Percentiles rank a stretch among this genome's conserved stretches.
Evolutionary conservation across 441 rosid genomes (phyloP).

Genomic region (Adansonia gregorii): DNA sequence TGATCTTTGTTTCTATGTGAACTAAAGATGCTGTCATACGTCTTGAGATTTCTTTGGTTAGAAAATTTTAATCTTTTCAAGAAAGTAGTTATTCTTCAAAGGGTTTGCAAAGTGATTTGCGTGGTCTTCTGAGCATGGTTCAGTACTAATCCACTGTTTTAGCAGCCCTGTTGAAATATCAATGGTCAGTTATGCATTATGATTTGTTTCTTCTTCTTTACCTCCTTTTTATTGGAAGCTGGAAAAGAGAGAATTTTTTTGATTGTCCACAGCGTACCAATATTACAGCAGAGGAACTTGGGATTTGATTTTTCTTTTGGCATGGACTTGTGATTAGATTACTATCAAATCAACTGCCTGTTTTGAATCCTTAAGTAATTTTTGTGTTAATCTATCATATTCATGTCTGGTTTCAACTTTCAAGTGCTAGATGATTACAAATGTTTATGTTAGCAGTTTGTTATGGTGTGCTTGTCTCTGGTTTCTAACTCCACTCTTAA

Average conservation of each 20-base stretch:
- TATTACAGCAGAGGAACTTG: not conserved
- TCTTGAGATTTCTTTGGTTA: not conserved
- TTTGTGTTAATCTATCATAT: not conserved
- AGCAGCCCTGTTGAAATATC: not conserved
- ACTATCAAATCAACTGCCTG: not conserved
- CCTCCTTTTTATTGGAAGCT: not conserved
- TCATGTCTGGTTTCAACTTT: not conserved
- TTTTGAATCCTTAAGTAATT: constrained; percentile 1
- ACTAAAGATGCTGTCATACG: not conserved
- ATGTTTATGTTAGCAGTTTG: not conserved
- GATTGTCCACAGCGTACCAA: not conserved
- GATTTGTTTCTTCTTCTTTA: not conserved
- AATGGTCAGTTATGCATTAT: not conserved
- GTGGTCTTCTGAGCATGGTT: not conserved
- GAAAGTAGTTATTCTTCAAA: not conserved
- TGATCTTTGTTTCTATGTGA: not conserved
- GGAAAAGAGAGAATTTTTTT: no score
- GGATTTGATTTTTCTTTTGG: not conserved
- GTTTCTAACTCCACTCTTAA: not conserved
- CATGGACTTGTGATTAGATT: not conserved
- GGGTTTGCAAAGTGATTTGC: not conserved
- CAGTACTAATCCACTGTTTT: not conserved
- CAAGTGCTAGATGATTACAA: not conserved
- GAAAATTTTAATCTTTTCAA: not conserved
- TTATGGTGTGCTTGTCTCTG: not conserved